A percentile compares a stretch with the other conserved stretches of the same genome.
Conservation (phyloP, 306 rosid species). For the Vigna mungo region DNA sequence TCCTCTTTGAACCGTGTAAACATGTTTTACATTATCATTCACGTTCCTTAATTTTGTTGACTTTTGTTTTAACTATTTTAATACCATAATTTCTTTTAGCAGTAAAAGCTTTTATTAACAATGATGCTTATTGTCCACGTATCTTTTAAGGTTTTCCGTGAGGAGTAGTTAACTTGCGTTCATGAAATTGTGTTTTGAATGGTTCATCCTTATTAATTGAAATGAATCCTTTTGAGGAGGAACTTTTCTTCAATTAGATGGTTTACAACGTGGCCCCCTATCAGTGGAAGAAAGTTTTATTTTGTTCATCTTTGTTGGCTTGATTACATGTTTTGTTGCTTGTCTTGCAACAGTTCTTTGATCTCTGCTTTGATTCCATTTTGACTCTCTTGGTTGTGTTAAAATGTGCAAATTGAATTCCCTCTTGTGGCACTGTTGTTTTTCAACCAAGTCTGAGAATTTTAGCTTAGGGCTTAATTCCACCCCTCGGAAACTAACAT, state of each 20-base stretch:
- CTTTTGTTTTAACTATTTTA: too few relatives aligned
- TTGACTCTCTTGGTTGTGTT: not conserved
- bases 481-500: not conserved
- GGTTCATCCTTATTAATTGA: not conserved
- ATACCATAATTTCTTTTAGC: not conserved
- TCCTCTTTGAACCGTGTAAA: not conserved
- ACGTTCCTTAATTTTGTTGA: not conserved
- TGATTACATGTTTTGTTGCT: not conserved
- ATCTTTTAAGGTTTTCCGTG: not conserved
- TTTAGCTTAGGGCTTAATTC: not conserved
- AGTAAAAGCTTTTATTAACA: too few relatives aligned
- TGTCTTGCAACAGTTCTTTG: not conserved
- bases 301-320: not conserved
- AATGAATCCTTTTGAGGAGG: not conserved
- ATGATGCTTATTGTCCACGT: not conserved
- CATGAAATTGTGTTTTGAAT: not conserved
- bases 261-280: not conserved
- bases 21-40: not conserved
- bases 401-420: not conserved
- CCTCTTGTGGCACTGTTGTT: not conserved
- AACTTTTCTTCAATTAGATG: not conserved
- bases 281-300: conserved; percentile 11
- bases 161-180: not conserved
- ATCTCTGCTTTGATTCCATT: not conserved
- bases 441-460: not conserved